Conservation (phyloP, 768 basidiomycete species). For the Floccularia luteovirens region DNA sequence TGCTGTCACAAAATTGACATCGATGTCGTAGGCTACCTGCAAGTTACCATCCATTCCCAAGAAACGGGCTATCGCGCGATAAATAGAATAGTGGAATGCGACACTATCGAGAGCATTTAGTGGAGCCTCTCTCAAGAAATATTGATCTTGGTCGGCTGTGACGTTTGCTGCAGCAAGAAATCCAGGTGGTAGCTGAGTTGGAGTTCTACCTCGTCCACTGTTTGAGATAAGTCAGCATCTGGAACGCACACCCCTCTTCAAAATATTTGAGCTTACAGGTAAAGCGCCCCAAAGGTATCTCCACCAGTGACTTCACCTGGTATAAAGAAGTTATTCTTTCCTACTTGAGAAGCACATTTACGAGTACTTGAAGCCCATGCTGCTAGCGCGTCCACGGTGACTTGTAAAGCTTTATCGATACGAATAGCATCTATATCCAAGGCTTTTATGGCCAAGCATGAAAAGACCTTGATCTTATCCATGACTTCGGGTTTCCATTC, state of each 20-base stretch:
- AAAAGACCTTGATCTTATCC: slow-evolving; percentile 68
- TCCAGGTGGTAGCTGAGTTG: slow-evolving; percentile 56
- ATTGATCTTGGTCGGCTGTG: slow-evolving; percentile 54
- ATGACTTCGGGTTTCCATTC: slow-evolving; percentile 85
- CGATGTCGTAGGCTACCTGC: slow-evolving; percentile 80
- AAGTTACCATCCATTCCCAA: slow-evolving; percentile 96
- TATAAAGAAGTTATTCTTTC: slow-evolving; percentile 87
- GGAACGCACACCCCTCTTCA: too few relatives aligned
- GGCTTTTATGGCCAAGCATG: slow-evolving; percentile 82
- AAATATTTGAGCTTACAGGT: too few relatives aligned
- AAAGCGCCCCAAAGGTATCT: slow-evolving; percentile 81
- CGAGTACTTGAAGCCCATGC: slow-evolving; percentile 71
- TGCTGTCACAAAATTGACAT: slow-evolving; percentile 76
- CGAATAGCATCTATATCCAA: slow-evolving; percentile 93
- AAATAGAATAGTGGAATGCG: slow-evolving; percentile 93
- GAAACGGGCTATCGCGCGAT: slow-evolving; percentile 80
- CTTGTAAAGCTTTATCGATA: slow-evolving; percentile 91
- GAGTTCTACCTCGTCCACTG: slow-evolving; percentile 86
- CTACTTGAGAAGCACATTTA: slow-evolving; percentile 59
- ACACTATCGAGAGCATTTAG: slow-evolving; percentile 64
- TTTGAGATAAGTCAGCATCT: too few relatives aligned
- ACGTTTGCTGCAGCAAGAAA: slow-evolving; percentile 66
- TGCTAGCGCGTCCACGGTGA: slow-evolving; percentile 76
- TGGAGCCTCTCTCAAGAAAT: slow-evolving; percentile 66
- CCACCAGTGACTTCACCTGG: slow-evolving; percentile 94